These are phyloP conservation scores for Podospora fimiseda DNA, from an alignment of 495 filamentous ascomycete genomes.

Conservation along the genomic window DNA sequence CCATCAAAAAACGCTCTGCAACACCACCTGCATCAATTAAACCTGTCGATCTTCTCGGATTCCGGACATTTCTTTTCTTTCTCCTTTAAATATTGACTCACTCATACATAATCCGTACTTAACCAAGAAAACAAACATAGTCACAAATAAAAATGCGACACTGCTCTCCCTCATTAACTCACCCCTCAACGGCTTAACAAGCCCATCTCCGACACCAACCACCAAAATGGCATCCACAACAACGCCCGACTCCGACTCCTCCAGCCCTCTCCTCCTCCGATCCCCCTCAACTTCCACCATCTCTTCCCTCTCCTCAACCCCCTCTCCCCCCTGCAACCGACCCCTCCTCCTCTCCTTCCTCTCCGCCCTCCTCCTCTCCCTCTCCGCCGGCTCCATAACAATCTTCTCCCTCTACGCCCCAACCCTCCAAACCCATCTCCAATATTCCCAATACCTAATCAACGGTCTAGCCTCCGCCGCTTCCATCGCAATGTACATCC, in stretches of 20 bases:
- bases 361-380: slow-evolving; percentile 39
- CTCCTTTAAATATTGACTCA: no score
- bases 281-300: slow-evolving; percentile 25
- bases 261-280: slow-evolving; percentile 29
- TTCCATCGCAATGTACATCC: slow-evolving; percentile 80
- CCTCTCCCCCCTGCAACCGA: slow-evolving; percentile 7
- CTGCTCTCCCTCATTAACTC: no score
- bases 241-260: slow-evolving; percentile 29
- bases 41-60: no score
- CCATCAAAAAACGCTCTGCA: no score
- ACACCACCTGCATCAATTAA: no score
- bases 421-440: slow-evolving; percentile 72
- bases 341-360: slow-evolving; percentile 35
- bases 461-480: slow-evolving; percentile 82
- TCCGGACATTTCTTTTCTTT: no score
- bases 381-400: slow-evolving; percentile 79
- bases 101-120: no score
- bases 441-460: slow-evolving; percentile 83
- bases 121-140: no score
- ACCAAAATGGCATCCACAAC: slow-evolving; percentile 27
- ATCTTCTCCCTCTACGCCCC: slow-evolving; percentile 89
- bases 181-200: no score
- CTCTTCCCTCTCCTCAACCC: slow-evolving; percentile 13
- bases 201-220: no score
- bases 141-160: no score